These are phyloP conservation scores for Colletotrichum horii DNA, from an alignment of 2,329 filamentous ascomycete species.

Conservation along the genomic window DNA sequence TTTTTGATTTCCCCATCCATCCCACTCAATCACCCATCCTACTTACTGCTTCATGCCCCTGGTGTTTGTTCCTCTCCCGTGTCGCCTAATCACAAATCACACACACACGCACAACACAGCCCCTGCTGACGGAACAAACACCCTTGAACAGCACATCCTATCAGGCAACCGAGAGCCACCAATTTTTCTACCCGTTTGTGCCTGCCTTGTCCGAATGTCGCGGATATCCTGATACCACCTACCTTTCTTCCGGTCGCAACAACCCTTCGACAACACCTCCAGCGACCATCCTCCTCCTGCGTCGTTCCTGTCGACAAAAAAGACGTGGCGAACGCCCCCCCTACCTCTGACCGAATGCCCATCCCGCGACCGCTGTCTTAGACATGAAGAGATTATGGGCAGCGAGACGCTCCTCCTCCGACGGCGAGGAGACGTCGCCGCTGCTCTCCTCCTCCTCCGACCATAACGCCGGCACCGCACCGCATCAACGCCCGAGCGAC, in stretches of 20 bases:
- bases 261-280: background rate
- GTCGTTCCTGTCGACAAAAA: background rate
- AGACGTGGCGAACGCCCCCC: background rate
- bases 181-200: background rate
- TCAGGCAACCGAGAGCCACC: background rate
- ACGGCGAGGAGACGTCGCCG: slow-evolving; percentile 16
- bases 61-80: background rate
- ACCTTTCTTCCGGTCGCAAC: background rate
- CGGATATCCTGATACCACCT: background rate
- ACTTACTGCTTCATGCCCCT: background rate
- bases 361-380: background rate
- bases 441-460: slow-evolving; percentile 3
- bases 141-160: background rate
- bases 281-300: background rate
- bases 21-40: background rate
- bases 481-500: background rate
- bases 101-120: background rate
- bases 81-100: background rate
- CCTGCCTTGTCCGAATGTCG: background rate
- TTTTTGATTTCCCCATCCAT: background rate
- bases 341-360: background rate
- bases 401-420: background rate
- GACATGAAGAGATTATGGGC: slow-evolving; percentile 1
- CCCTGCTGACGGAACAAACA: background rate
- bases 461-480: background rate